Evolutionary conservation across 2,329 filamentous ascomycete genomes (phyloP), one percentile per base, ranked within the genome.

Genomic region (Hysterium pulicare): DNA sequence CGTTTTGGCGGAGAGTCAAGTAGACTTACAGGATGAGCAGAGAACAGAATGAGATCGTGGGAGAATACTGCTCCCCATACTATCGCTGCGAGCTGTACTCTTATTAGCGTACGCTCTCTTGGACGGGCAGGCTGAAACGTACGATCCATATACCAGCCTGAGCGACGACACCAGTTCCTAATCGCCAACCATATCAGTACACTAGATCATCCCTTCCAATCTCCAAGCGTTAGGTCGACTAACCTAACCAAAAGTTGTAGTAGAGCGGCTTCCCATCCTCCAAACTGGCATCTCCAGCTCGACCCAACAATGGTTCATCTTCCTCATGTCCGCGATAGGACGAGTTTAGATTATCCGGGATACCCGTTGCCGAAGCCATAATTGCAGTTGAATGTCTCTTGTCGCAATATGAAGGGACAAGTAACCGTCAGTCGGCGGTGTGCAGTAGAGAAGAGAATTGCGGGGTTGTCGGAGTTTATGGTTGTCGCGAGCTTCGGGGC

Each of bases 111-210:
- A 23, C 40, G 10, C 38, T 15, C 8, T 22, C 21, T 24, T 17
- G 15, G 6, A 23, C 33, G 24, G 36, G 32, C 42, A 26, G 13
- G n/a, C 31, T 33, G 19, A 26, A 33, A 59, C 75, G 58, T 61
- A 81, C 77, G 50, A 95, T 79, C 69, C 88, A 72, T 42, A 84
- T 79, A 42, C 89, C 91, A 33, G 80, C 77, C 69, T 96, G 90
- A 31, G 89, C 87, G 46, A 96, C 69, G 46, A 84, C 76, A 43
- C 82, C 91, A 13, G 90, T 95, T 49, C 89, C 90, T 93, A 22
- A 24, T 32, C 19, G 33, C 16, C 24, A 15, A 17, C 58, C 53
- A 53, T 38, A 44, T 54, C 23, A 47, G 46, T 32, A 33, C n/a
- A n/a, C 30, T 10, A 30, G 15, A 33, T 43, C 23, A 33, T 6